A percentile compares a stretch with the other conserved stretches of the same genome.
Conservation (phyloP, 2,329 filamentous ascomycete species). For the Gyromitra esculenta region DNA sequence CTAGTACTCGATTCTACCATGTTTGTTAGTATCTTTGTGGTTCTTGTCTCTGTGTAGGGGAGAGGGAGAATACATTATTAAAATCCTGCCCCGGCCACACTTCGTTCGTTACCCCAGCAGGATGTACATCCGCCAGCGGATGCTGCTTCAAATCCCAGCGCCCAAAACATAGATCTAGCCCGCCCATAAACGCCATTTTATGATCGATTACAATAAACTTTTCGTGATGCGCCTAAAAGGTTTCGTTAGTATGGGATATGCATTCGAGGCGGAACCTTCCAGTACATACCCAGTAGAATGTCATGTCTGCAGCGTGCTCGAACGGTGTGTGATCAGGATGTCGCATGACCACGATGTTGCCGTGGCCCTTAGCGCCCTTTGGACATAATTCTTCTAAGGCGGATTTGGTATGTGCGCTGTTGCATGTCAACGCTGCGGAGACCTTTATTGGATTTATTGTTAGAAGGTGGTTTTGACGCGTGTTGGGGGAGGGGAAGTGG, state of each 20-base stretch:
- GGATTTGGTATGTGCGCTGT: constrained; percentile 91
- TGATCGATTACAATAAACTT: constrained; percentile 98
- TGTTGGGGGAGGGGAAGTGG: constrained; percentile 55
- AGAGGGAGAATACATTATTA: constrained; percentile 65
- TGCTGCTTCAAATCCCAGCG: constrained; percentile 92
- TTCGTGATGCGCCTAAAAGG: constrained; percentile 81
- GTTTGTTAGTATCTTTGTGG: constrained; percentile 6
- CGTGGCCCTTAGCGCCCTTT: constrained; percentile 80
- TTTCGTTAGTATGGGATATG: not conserved
- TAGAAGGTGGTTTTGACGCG: not conserved
- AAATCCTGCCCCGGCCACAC: constrained; percentile 97
- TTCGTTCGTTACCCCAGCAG: constrained; percentile 80
- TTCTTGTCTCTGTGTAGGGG: not conserved
- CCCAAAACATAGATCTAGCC: constrained; percentile 93
- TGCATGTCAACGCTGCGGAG: constrained; percentile 83
- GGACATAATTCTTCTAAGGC: constrained; percentile 82
- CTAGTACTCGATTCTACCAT: constrained; percentile 84
- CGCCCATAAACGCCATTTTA: constrained; percentile 88
- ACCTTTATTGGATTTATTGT: constrained; percentile 61
- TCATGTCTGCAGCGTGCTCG: constrained; percentile 94
- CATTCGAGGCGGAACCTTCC: not conserved
- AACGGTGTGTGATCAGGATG: constrained; percentile 96
- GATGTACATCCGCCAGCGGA: constrained; percentile 85
- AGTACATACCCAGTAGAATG: constrained; percentile 78
- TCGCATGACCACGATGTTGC: constrained; percentile 87